Conservation (phyloP, 495 filamentous ascomycete genomes). For the Daldinia loculata region DNA sequence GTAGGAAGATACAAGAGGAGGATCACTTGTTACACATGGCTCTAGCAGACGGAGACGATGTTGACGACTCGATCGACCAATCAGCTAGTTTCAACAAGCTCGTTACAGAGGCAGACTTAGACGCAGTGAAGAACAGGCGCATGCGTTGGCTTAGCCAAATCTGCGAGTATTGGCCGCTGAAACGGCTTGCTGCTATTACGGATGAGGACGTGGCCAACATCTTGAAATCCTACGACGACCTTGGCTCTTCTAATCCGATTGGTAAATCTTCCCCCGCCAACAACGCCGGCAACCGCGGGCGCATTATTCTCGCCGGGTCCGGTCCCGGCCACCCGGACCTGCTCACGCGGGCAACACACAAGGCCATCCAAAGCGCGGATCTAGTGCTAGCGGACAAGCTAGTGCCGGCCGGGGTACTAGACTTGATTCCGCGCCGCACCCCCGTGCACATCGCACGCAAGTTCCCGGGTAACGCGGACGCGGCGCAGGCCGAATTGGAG, state of each 20-base stretch:
- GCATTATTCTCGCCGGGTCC: constrained; percentile 89
- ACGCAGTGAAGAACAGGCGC: constrained; percentile 78
- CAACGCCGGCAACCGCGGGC: constrained; percentile 54
- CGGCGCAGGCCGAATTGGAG: constrained; percentile 91
- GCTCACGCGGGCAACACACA: constrained; percentile 86
- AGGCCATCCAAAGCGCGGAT: constrained; percentile 84
- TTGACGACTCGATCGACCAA: constrained; percentile 87
- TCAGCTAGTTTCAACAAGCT: constrained; percentile 86
- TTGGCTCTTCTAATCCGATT: constrained; percentile 14
- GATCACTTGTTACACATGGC: constrained; percentile 50
- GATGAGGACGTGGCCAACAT: constrained; percentile 81
- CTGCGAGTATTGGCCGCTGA: constrained; percentile 98
- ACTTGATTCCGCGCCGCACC: constrained; percentile 88
- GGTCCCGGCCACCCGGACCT: constrained; percentile 93
- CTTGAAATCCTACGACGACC: constrained; percentile 68
- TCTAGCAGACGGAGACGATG: constrained; percentile 64
- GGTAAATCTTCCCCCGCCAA: background rate
- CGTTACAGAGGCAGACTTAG: constrained; percentile 73
- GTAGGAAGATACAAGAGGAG: constrained; percentile 78
- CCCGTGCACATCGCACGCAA: constrained; percentile 93
- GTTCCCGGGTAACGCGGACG: constrained; percentile 96
- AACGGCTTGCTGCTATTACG: constrained; percentile 77
- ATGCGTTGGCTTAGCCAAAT: constrained; percentile 96
- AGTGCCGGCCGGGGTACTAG: constrained; percentile 84
- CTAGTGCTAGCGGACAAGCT: constrained; percentile 96